phyloP scores from a whole-genome alignment of 169 alveolate genomes.

The Haemoproteus tartakovskyi region DNA sequence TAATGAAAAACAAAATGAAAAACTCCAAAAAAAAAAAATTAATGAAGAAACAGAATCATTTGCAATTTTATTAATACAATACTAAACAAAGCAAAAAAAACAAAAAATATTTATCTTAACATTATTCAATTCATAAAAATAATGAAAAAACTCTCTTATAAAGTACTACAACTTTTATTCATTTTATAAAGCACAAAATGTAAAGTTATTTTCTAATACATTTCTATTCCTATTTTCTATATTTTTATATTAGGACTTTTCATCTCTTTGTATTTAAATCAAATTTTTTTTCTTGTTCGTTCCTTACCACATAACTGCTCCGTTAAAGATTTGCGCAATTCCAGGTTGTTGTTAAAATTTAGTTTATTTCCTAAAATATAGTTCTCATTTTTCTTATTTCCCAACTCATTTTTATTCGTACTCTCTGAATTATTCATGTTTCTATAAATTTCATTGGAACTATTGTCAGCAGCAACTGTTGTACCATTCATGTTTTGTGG shows the following conservation, averaged over 20 bases:
- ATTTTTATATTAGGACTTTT: background rate
- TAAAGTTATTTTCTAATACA: background rate
- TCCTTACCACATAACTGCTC: slow-evolving; percentile 64
- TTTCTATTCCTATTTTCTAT: background rate
- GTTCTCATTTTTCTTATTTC: slow-evolving; percentile 26
- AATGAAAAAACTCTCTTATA: background rate
- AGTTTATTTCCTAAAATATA: slow-evolving; percentile 37
- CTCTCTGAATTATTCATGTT: background rate
- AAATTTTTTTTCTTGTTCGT: background rate
- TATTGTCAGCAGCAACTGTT: background rate
- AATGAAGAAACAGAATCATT: no score
- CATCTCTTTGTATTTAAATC: background rate
- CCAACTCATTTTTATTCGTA: slow-evolving; percentile 6
- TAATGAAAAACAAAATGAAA: background rate
- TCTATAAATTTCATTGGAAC: background rate
- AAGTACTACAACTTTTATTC: background rate
- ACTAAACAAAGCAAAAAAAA: no score
- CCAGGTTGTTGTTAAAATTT: slow-evolving; percentile 47
- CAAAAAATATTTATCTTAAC: no score
- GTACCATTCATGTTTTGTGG: background rate
- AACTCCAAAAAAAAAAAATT: background rate
- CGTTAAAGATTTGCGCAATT: slow-evolving; percentile 47
- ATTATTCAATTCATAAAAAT: no score
- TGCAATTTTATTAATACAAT: no score
- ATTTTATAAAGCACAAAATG: background rate